Conservation (phyloP, 2,329 filamentous ascomycete genomes). For the Curvularia spicifera region DNA sequence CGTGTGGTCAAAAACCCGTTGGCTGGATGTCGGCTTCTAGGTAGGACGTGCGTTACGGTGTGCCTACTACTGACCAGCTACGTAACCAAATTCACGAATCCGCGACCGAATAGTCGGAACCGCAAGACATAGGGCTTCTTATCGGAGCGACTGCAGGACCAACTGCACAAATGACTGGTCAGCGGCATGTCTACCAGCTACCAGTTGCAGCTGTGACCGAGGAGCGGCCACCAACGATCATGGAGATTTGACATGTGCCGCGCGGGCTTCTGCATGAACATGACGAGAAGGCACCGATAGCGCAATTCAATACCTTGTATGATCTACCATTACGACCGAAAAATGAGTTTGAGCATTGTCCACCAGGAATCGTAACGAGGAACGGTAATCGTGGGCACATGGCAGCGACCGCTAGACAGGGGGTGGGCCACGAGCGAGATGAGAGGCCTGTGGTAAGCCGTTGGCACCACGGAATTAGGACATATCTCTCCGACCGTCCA, state of each 20-base stretch:
- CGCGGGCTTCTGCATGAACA: constrained; percentile 18
- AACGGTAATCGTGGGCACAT: constrained; percentile 22
- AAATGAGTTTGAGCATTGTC: constrained; percentile 21
- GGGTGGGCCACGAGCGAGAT: constrained; percentile 26
- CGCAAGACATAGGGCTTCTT: constrained; percentile 37
- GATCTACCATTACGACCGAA: constrained; percentile 21
- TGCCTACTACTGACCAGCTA: constrained; percentile 36
- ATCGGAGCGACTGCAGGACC: constrained; percentile 34
- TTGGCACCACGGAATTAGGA: constrained; percentile 7
- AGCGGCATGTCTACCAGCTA: constrained; percentile 9
- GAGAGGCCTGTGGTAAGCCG: constrained; percentile 21
- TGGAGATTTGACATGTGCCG: constrained; percentile 24
- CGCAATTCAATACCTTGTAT: constrained; percentile 20
- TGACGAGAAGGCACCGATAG: constrained; percentile 17
- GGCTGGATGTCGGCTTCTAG: constrained; percentile 26
- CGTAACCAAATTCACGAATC: constrained; percentile 37
- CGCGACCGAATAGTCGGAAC: constrained; percentile 38
- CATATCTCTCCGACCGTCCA: constrained; percentile 28
- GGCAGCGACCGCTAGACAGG: constrained; percentile 20
- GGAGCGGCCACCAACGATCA: constrained; percentile 19
- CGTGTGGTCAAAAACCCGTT: constrained; percentile 17
- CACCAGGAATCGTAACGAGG: constrained; percentile 14
- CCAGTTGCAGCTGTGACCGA: constrained; percentile 21
- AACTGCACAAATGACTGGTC: constrained; percentile 26
- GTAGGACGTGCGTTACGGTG: constrained; percentile 35